Conservation (phyloP, 805 yeast species). For the Naumovozyma baii region DNA sequence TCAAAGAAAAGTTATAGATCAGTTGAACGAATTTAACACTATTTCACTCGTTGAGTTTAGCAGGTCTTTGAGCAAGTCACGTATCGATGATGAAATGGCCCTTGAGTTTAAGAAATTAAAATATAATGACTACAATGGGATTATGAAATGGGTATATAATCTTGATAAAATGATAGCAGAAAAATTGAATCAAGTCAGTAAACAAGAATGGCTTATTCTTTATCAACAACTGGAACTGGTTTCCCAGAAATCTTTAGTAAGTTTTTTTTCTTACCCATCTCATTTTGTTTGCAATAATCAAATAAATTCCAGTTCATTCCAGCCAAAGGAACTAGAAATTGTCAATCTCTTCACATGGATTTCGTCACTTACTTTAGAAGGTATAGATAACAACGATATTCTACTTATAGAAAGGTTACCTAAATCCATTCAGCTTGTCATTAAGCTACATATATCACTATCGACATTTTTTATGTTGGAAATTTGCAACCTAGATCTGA, state of each 20-base stretch:
- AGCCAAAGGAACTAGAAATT: constrained; percentile 47
- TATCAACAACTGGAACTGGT: constrained; percentile 67
- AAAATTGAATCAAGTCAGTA: constrained; percentile 38
- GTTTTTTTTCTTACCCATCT: constrained; percentile 38
- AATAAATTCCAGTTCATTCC: constrained; percentile 17
- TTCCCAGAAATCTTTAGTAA: constrained; percentile 44
- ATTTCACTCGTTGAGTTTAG: constrained; percentile 13
- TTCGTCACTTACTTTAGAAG: constrained; percentile 42
- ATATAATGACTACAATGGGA: constrained; percentile 28
- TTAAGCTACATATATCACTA: constrained; percentile 59
- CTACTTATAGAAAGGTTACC: constrained; percentile 49
- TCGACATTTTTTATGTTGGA: constrained; percentile 55
- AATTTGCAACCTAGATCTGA: constrained; percentile 51
- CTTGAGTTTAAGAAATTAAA: constrained; percentile 13
- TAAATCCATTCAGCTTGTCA: constrained; percentile 51
- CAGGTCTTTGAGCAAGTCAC: constrained; percentile 5
- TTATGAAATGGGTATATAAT: constrained; percentile 53
- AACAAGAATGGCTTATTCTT: constrained; percentile 70
- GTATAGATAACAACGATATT: constrained; percentile 27
- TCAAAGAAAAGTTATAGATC: constrained; percentile 15
- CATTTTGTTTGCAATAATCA: constrained; percentile 11
- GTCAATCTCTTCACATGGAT: constrained; percentile 67
- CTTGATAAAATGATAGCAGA: constrained; percentile 54
- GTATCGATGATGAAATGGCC: constrained; percentile 24
- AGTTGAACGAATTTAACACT: constrained; percentile 12